These are phyloP conservation scores for Cornus controversa DNA, from an alignment of 148 eudicot genomes.

Conservation along the genomic window DNA sequence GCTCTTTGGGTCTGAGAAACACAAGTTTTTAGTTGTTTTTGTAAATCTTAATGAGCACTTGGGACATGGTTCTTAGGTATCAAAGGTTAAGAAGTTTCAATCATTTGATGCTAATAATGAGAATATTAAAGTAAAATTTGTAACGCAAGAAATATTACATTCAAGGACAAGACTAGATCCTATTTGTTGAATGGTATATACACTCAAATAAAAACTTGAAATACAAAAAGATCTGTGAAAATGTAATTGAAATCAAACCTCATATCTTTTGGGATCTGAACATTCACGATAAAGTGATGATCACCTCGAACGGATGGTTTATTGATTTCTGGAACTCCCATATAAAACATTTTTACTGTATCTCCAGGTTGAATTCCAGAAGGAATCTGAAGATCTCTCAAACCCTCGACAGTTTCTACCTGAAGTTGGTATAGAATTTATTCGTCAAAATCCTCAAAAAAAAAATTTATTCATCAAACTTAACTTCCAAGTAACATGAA, in stretches of 20 bases:
- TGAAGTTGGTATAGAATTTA: constrained; percentile 29
- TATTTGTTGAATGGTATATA: neutral
- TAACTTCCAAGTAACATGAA: constrained; percentile 3
- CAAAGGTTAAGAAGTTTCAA: neutral
- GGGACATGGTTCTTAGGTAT: neutral
- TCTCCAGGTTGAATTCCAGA: constrained; percentile 86
- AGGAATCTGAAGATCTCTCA: constrained; percentile 70
- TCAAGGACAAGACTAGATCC: neutral
- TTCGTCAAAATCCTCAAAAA: too few relatives aligned
- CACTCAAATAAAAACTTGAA: neutral
- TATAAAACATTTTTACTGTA: constrained; percentile 46
- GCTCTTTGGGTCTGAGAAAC: too few relatives aligned
- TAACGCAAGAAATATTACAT: neutral
- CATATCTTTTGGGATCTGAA: constrained; percentile 64
- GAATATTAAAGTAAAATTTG: neutral
- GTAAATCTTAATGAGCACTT: neutral
- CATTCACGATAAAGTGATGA: constrained; percentile 74
- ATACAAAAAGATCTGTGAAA: neutral
- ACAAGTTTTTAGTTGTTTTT: neutral
- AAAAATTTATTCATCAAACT: neutral
- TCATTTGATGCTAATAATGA: neutral
- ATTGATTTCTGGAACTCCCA: constrained; percentile 79
- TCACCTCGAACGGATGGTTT: constrained; percentile 66
- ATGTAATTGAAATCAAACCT: constrained; percentile 45
- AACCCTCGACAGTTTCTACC: constrained; percentile 87